Evolutionary conservation across 2,329 filamentous ascomycete species (phyloP), one percentile per base, ranked within the genome.

Genomic region (Westerdykella ornata): DNA sequence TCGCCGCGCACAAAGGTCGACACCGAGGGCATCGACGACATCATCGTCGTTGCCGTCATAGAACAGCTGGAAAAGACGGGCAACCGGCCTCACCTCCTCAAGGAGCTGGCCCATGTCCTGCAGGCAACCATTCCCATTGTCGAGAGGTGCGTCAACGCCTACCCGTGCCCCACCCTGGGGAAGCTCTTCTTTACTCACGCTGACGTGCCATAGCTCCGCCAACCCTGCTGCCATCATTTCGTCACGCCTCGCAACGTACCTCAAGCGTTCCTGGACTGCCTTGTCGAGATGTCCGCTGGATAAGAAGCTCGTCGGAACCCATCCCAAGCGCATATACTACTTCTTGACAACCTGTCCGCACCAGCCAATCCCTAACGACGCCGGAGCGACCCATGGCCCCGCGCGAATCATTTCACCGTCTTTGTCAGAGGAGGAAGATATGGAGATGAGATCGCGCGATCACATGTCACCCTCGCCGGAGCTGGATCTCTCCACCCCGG

Each of bases 221-320:
- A 97, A 97, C 63, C 90, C 89, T 42, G 88, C 86, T 59, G 90
- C 92, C 43, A 88, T 98, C 56, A 89, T 98, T 54, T 95, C 89
- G 2, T 96, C 92, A 34, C 84, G 92, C 56, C 75, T 98, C 38
- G 84, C 88, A 31, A 80, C 85, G 26, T 98, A 94, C 68, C 76
- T 96, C 59, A 94, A 94, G 72, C 86, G 92, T 52, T 70, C 85
- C 41, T 85, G 78, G 89, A 85, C 80, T 19, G 80, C 84, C 6
- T 70, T 82, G 38, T 75, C 83, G 38, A 87, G 85, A 39, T 97
- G 92, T 67, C 90, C 92, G 3, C 71, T 97, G 41, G 87, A 86
- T 38, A 97, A 97, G 70, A 88, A 95, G 68, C 79, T 96, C 41
- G 88, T 96, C 63, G 82, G 85, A 31, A 84, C 90, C 32, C 90